Percentiles rank a stretch among this genome's conserved stretches.
phyloP scores from a whole-genome alignment of 176 grass and related monocot genomes.

The Carex myosuroides region DNA sequence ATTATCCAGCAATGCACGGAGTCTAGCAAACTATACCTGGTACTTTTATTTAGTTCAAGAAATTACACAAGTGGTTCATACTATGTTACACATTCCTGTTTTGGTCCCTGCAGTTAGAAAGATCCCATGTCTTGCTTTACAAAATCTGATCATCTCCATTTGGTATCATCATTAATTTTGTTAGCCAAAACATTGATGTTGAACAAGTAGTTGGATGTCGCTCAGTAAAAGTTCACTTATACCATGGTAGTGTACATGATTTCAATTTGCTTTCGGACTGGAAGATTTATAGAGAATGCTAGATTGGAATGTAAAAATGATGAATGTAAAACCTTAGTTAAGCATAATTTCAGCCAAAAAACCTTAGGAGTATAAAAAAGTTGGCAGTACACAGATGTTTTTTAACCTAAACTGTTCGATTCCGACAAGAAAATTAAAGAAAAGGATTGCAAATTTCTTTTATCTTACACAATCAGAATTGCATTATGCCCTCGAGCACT shows the following conservation, averaged over 20 bases:
- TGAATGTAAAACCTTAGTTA: neutral
- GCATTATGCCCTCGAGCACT: neutral
- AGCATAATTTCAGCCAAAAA: neutral
- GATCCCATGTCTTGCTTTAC: neutral
- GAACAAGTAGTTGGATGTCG: neutral
- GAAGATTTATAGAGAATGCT: neutral
- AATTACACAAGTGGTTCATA: neutral
- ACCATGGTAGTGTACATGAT: neutral
- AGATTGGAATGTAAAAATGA: neutral
- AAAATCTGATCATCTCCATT: neutral
- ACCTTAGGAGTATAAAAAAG: neutral
- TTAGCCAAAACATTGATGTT: neutral
- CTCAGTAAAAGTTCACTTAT: neutral
- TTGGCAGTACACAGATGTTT: neutral
- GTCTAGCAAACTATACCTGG: conserved; percentile 90
- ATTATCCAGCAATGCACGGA: conserved; percentile 65
- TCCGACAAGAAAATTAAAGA: neutral
- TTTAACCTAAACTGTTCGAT: neutral
- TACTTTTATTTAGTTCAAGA: conserved; percentile 27
- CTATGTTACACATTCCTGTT: neutral
- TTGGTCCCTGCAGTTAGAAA: neutral
- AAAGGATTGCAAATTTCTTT: neutral
- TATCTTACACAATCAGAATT: neutral
- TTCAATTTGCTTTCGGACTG: neutral
- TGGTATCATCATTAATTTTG: neutral